Base-by-base conservation (phyloP, 2,329 filamentous ascomycete genomes). In the Ceratocystiopsis brevicomis region DNA sequence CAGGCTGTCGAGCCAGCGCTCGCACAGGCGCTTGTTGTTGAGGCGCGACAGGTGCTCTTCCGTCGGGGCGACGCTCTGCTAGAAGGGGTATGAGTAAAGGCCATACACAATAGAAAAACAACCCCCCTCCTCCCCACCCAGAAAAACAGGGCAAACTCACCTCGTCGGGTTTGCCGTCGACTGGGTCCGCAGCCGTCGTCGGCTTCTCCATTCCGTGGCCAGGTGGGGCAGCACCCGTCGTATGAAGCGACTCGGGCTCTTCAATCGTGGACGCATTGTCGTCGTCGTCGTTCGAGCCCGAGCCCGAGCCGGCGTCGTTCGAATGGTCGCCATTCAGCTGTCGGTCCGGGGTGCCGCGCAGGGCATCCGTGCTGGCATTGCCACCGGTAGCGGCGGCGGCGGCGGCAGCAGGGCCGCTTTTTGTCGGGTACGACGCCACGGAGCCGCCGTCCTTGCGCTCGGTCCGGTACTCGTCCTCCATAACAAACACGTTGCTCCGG, bases 381-480 rank as follows among this genome's bases (percentile, higher is more conserved):
- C 80, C 25, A 12, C 43, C 40, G 18, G 42, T 40, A 36, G 37
- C 36, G 13, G 36, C 37, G 25, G 61, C 60, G 57, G 13, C 15
- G 13, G 33, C 33, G 4, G 33, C 12, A 33, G 32, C 4, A 11
- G 32, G 32, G 25, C 80, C 86, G 38, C 81, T 74, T 53, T 76
- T 78, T 19, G 61, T 59, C 46, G 63, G 55, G 43, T 60, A 62
- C 39, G 60, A 55, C 15, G 63, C 57, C 40, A 65, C 61, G 16
- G 64, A 63, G 19, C 66, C 60, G 36, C 32, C 37, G 5, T 78
- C 75, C 45, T 82, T 77, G 60, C 82, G 84, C 62, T 96, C 90
- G 45, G 79, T 81, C 40, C 90, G 77, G 57, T 98, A 98, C 59
- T 98, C 90, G 56, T 98, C 90, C 59, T 98, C 90, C 90, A 98